Conservation (phyloP, 2,329 filamentous ascomycete species). For the Pleoardoris graminearum region DNA sequence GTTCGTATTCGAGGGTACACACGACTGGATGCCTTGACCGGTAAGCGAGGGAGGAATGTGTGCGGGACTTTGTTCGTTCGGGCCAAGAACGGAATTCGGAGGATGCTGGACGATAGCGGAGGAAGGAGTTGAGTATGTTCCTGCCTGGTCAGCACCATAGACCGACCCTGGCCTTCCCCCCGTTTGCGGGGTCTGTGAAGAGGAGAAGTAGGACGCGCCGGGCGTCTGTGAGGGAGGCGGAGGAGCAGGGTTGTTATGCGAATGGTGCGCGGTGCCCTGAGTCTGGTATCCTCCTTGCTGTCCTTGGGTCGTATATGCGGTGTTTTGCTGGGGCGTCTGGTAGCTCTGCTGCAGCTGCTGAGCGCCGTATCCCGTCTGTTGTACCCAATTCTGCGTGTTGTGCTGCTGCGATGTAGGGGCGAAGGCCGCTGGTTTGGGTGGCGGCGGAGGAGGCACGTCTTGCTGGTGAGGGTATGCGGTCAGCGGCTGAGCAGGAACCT, state of each 20-base stretch:
- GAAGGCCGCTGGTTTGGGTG: constrained; percentile 42
- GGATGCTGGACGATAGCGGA: constrained; percentile 26
- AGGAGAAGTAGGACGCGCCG: constrained; percentile 37
- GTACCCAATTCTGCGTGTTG: constrained; percentile 15
- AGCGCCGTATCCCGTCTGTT: constrained; percentile 16
- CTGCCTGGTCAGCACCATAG: constrained; percentile 31
- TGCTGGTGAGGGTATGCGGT: constrained; percentile 28
- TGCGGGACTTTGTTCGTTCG: constrained; percentile 38
- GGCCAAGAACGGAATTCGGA: constrained; percentile 28
- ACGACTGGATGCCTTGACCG: constrained; percentile 40
- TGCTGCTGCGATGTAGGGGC: constrained; percentile 30
- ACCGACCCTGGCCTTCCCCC: constrained; percentile 32
- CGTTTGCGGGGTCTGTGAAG: constrained; percentile 18
- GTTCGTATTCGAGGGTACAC: constrained; percentile 40
- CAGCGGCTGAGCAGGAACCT: constrained; percentile 15
- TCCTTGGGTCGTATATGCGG: constrained; percentile 22
- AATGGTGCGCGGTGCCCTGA: constrained; percentile 24
- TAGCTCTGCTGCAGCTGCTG: constrained; percentile 20
- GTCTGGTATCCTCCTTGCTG: constrained; percentile 29
- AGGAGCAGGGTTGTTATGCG: constrained; percentile 34
- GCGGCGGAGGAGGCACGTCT: constrained; percentile 42
- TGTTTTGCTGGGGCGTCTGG: constrained; percentile 25
- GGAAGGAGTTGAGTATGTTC: constrained; percentile 20
- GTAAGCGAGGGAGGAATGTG: constrained; percentile 40
- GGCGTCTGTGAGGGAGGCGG: constrained; percentile 37